Evolutionary conservation across 1,139 yeast genomes (phyloP).

Genomic region (Arxiozyma heterogenica): DNA sequence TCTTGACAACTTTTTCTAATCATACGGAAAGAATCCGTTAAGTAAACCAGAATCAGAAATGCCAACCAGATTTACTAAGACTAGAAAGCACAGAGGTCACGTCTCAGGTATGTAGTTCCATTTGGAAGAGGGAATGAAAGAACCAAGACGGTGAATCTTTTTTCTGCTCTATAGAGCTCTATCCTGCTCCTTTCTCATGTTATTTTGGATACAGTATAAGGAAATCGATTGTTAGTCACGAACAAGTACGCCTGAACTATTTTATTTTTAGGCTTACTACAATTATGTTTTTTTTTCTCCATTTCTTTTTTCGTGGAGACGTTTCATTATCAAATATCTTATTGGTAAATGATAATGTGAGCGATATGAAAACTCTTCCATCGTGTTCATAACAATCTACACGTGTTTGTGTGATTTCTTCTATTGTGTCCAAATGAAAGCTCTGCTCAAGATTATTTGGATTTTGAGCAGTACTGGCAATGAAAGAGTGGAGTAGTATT

Average conservation of each 20-base stretch:
- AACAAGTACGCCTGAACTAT: background rate
- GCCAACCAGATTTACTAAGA: conserved; percentile 99
- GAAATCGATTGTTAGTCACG: background rate
- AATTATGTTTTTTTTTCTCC: background rate
- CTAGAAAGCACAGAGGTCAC: conserved; percentile 99
- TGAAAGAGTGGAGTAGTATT: background rate
- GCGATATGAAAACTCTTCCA: conserved; percentile 6
- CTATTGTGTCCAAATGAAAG: background rate
- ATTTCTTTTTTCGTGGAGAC: background rate
- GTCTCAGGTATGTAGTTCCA: conserved; percentile 80
- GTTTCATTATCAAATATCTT: background rate
- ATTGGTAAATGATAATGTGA: background rate
- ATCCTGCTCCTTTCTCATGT: background rate
- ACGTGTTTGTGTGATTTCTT: background rate
- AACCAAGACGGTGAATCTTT: conserved; percentile 31
- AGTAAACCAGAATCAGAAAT: conserved; percentile 35
- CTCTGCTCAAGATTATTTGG: background rate
- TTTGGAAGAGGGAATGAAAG: conserved; percentile 33
- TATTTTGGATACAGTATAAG: background rate
- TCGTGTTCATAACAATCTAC: background rate
- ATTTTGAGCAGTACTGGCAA: background rate
- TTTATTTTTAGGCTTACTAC: background rate
- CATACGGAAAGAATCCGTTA: conserved; percentile 1
- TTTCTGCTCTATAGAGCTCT: background rate
- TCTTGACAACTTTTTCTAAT: background rate